phyloP scores from a whole-genome alignment of 352 stramenopile genomes.

The Elongisporangium anandrum region DNA sequence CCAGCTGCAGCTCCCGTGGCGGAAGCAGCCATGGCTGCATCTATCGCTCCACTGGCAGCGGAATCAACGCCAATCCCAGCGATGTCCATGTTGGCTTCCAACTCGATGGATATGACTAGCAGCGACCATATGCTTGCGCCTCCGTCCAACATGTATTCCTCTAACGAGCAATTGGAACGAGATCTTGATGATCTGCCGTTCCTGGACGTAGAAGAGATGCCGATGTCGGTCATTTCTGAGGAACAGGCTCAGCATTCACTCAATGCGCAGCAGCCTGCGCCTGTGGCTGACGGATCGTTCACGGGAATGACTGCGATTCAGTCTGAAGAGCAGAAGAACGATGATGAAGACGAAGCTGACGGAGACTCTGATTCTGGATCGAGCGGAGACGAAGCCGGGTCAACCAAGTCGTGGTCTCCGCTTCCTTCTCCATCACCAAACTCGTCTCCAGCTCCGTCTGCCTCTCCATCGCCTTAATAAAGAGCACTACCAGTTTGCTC shows the following conservation, averaged over 20 bases:
- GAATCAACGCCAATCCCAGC: constrained; percentile 10
- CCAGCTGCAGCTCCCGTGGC: constrained; percentile 1
- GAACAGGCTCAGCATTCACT: neutral
- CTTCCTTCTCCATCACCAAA: constrained; percentile 41
- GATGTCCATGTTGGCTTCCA: constrained; percentile 22
- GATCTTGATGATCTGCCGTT: constrained; percentile 68
- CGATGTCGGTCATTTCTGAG: constrained; percentile 26
- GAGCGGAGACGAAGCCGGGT: constrained; percentile 45
- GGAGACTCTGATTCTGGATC: constrained; percentile 34
- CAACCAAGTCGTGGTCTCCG: constrained; percentile 57
- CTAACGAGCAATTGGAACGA: constrained; percentile 69
- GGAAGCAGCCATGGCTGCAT: neutral
- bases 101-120: constrained; percentile 25
- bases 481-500: neutral
- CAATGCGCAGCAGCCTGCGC: neutral
- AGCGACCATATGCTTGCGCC: constrained; percentile 18
- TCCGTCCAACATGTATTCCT: constrained; percentile 27
- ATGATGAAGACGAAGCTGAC: constrained; percentile 39
- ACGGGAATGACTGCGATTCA: neutral
- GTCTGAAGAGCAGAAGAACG: constrained; percentile 6
- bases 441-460: constrained; percentile 55
- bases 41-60: neutral
- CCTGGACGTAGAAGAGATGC: constrained; percentile 67
- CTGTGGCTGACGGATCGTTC: neutral
- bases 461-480: constrained; percentile 44